Evolutionary conservation across 805 yeast genomes (phyloP).

Genomic region (Saccharomycopsis microspora): DNA sequence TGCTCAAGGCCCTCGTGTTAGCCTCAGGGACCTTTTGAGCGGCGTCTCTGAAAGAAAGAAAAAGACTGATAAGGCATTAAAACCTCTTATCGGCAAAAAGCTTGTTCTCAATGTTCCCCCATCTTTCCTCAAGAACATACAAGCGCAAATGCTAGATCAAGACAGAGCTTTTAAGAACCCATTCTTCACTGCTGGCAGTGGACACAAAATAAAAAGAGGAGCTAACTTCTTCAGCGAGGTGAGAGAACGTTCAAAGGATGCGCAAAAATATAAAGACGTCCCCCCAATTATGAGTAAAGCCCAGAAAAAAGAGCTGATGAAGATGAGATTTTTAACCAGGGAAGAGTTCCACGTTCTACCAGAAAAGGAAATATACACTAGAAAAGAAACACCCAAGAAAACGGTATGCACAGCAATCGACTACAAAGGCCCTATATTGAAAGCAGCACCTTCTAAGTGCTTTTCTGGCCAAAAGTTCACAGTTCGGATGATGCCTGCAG

Average conservation of each 20-base stretch:
- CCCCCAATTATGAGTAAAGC: neutral
- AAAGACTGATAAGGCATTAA: neutral
- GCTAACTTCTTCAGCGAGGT: neutral
- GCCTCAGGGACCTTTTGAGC: neutral
- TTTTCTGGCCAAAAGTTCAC: too few relatives aligned
- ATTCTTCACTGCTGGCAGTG: conserved; percentile 4
- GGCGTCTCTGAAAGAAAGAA: neutral
- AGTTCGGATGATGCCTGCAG: too few relatives aligned
- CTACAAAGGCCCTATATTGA: too few relatives aligned
- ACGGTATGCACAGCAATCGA: too few relatives aligned
- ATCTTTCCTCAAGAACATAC: conserved; percentile 1
- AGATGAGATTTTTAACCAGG: conserved; percentile 1
- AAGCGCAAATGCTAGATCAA: conserved; percentile 4
- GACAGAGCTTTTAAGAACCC: conserved; percentile 5
- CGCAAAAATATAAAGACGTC: too few relatives aligned
- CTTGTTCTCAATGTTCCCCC: conserved; percentile 1
- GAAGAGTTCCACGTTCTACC: conserved; percentile 11
- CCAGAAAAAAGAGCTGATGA: neutral
- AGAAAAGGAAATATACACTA: too few relatives aligned
- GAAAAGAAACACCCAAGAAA: too few relatives aligned
- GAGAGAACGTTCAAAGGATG: too few relatives aligned
- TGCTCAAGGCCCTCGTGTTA: too few relatives aligned
- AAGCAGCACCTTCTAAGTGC: too few relatives aligned
- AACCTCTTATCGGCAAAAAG: neutral
- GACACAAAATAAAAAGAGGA: neutral